Conservation (phyloP, 2,329 filamentous ascomycete species). For the Hirsutella thompsonii region DNA sequence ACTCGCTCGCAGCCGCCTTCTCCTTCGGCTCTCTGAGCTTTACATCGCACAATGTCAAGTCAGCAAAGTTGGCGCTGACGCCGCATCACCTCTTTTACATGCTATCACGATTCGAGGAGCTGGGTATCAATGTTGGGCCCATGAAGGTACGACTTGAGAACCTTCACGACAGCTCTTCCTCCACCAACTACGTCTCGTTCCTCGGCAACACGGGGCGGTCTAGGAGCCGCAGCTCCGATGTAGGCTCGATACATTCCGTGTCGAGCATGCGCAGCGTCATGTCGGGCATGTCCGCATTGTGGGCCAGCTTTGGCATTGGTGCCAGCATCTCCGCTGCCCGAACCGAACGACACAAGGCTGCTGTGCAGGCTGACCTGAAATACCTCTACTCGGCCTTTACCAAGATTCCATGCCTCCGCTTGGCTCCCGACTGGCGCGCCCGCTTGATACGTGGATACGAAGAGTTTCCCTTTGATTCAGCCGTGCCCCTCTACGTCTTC, state of each 20-base stretch:
- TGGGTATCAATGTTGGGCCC: slow-evolving; percentile 79
- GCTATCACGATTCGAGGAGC: slow-evolving; percentile 85
- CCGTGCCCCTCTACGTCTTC: slow-evolving; percentile 91
- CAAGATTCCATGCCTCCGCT: slow-evolving; percentile 83
- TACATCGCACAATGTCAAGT: slow-evolving; percentile 73
- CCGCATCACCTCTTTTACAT: slow-evolving; percentile 96
- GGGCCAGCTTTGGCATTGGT: slow-evolving; percentile 76
- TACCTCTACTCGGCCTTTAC: slow-evolving; percentile 98
- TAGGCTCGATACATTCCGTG: slow-evolving; percentile 85
- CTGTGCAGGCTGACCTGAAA: slow-evolving; percentile 75
- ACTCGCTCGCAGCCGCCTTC: slow-evolving; percentile 69
- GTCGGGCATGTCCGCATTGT: slow-evolving; percentile 89
- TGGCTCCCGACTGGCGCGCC: slow-evolving; percentile 88
- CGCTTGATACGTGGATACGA: slow-evolving; percentile 86
- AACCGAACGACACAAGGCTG: slow-evolving; percentile 79
- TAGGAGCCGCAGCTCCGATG: slow-evolving; percentile 67
- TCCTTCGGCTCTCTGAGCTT: slow-evolving; percentile 79
- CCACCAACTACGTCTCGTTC: slow-evolving; percentile 93
- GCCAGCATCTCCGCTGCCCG: slow-evolving; percentile 69
- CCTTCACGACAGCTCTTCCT: slow-evolving; percentile 74
- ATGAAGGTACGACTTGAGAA: slow-evolving; percentile 96
- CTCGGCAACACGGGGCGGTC: slow-evolving; percentile 66
- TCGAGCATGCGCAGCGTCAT: slow-evolving; percentile 95
- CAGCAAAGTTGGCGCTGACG: slow-evolving; percentile 82
- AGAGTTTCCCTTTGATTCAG: slow-evolving; percentile 95